Evolutionary conservation across 1,284 basidiomycete species (phyloP), one percentile per base, ranked within the genome.

Genomic region (Naganishia sp.): DNA sequence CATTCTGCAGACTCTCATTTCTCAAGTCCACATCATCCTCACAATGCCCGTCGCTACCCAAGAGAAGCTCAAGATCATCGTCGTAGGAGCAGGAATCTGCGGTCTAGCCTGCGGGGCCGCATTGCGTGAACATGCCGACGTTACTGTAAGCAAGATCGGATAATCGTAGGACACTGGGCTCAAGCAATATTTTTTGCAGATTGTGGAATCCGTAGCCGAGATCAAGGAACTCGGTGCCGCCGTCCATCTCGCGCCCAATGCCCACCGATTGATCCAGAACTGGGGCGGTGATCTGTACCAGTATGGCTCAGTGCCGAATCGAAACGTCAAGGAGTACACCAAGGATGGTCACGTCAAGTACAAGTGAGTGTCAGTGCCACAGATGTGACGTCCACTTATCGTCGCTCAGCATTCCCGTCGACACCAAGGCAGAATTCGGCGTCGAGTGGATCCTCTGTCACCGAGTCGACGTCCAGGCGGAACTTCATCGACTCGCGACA

Each of bases 401-500:
- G 5, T 13, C 18, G 18, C 3, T 13, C 23, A 60, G 57, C 46
- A 60, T 60, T n/a, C 57, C 57, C 46, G 57, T 60, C 10, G 57
- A 60, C n/a, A 60, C 57, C 46, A 49, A 49, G 21, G 45, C 57
- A 1, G 57, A 60, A 31, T 60, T 60, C 13, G 57, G 57, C 2
- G 28, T 39, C 47, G 60, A 51, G 43, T 62, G 51, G 74, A 69
- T 75, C 11, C 68, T 76, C 31, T 75, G 73, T 60, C 76, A 77
- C 54, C 76, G 76, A 23, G 71, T 72, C 10, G 74, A 75, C 46
- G 67, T 77, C 11, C 76, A 77, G 62, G 69, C 71, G 25, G 75
- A 74, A 68, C 65, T 77, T 10, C 49, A 64, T 5, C 54, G 67
- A 4, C 52, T 72, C 3, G 76, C 76, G 1, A 74, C 72, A 0